A percentile compares a stretch with the other conserved stretches of the same genome.
phyloP scores from a whole-genome alignment of 208 protist species.

The Balamuthia mandrillaris region DNA sequence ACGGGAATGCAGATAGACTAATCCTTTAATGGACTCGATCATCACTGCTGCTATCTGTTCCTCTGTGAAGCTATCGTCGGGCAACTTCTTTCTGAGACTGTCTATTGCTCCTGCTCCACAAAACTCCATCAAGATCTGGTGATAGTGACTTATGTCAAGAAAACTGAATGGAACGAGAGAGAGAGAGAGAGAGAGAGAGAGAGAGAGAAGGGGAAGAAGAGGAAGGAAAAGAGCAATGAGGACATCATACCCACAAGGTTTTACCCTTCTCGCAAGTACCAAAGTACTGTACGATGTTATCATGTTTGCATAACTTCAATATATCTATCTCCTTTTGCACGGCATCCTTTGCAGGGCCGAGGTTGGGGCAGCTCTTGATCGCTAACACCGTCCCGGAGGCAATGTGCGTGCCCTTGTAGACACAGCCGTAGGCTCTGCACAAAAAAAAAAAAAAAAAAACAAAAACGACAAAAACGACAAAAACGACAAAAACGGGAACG shows the following conservation, averaged over 20 bases:
- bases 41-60: background rate
- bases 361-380: constrained; percentile 17
- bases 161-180: no score
- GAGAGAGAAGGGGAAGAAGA: background rate
- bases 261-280: constrained; percentile 1
- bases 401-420: constrained; percentile 17
- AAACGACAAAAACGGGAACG: background rate
- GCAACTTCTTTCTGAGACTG: background rate
- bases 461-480: background rate
- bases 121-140: background rate
- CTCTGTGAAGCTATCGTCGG: constrained; percentile 35
- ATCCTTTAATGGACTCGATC: background rate
- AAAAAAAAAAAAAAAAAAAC: no score
- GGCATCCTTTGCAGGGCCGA: background rate
- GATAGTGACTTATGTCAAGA: no score
- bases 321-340: constrained; percentile 22
- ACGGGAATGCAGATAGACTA: background rate
- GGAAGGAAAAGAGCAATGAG: background rate
- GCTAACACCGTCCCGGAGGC: background rate
- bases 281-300: constrained; percentile 28
- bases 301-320: background rate
- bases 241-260: background rate
- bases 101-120: background rate
- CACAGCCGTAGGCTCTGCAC: background rate
- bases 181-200: background rate